Base-by-base conservation (phyloP, 2,329 filamentous ascomycete species). In the Akanthomyces uredinophilus region DNA sequence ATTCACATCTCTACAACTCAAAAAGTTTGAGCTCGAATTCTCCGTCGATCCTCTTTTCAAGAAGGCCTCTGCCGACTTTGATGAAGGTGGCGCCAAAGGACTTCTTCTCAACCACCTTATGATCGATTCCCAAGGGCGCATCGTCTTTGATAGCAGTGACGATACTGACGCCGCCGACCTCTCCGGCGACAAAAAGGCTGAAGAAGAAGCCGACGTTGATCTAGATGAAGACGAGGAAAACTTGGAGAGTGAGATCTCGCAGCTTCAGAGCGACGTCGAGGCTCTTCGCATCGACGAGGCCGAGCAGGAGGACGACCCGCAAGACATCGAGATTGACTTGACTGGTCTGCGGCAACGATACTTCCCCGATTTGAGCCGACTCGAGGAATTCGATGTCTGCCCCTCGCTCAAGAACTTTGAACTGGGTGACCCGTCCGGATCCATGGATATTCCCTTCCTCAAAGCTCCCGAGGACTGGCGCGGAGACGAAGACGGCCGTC, bases 41-140 rank as follows among this genome's bases (percentile, higher is more conserved):
- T 88, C 93, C 0, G 94, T 99, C 5, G 95, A 99, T 71, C 95
- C 95, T 2, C 78, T 99, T n/a, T 99, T 99, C 83, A 99, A 99
- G 72, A 99, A 99, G 72, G 94, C 94, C 0, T 96, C 94, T 6
- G 95, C 95, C 49, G 95, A 99, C 77, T 99, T 99, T 67, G 95
- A 99, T 72, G 95, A 99, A 77, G 95, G 95, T 22, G 95, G 95
- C 62, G 95, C 95, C 62, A 99, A 98, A 75, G 95, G 95, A 22
- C 81, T 99, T 47, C 81, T 99, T 22, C 83, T 99, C 37, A 99
- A 99, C 71, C 94, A 99, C 75, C 81, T 99, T n/a, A 91, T 94
- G 71, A 97, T 99, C 66, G 95, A 99, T 74, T 85, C 86, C 2
- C 87, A 92, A 66, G 95, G 95, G 47, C 86, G 94, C 41, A 99